Evolutionary conservation across 2,329 filamentous ascomycete species (phyloP).

Genomic region (Pseudocercospora fijiensis): DNA sequence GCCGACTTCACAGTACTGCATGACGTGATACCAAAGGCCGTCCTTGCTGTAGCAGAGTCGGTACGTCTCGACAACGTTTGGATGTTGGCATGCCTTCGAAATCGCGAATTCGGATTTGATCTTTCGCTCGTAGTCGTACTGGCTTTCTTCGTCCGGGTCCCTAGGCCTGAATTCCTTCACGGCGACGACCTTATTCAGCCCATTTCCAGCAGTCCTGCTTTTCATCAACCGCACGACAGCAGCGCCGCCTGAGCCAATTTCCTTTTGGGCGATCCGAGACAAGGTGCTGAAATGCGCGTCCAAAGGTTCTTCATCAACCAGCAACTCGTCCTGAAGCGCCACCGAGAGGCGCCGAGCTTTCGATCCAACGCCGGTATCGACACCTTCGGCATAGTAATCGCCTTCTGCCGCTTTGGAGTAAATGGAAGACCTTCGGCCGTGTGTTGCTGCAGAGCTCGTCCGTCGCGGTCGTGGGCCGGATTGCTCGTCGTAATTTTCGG

Average conservation of each 20-base stretch:
- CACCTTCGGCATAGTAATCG: constrained; percentile 32
- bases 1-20: constrained; percentile 85
- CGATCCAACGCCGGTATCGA: constrained; percentile 37
- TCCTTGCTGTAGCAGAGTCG: constrained; percentile 69
- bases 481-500: constrained; percentile 20
- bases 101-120: constrained; percentile 90
- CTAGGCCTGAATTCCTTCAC: constrained; percentile 85
- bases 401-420: constrained; percentile 33
- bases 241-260: constrained; percentile 77
- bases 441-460: constrained; percentile 31
- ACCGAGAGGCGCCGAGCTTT: constrained; percentile 39
- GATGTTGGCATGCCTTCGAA: constrained; percentile 78
- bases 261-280: constrained; percentile 69
- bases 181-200: constrained; percentile 64
- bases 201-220: constrained; percentile 60
- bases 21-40: constrained; percentile 81
- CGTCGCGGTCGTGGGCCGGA: constrained; percentile 24
- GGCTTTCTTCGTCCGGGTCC: constrained; percentile 62
- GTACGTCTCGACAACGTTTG: constrained; percentile 81
- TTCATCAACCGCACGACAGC: constrained; percentile 80
- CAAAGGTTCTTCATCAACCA: constrained; percentile 46
- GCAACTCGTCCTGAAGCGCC: constrained; percentile 32
- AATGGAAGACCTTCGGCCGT: constrained; percentile 35
- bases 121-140: constrained; percentile 78
- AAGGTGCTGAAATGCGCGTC: constrained; percentile 57